phyloP scores from a whole-genome alignment of 257 asterid species.

The Handroanthus guayacan region DNA sequence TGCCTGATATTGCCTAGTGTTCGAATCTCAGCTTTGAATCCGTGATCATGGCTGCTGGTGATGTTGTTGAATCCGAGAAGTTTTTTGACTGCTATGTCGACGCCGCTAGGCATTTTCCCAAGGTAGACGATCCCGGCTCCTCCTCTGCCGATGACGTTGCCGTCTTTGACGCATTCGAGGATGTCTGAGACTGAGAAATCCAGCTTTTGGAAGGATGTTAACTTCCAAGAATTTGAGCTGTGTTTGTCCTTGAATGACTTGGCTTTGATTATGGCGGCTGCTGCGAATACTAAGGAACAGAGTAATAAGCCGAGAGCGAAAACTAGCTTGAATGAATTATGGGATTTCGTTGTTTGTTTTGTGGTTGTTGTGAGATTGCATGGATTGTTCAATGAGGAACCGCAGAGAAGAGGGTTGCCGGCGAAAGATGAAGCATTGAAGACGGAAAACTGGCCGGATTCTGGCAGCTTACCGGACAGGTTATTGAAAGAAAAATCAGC shows the following conservation, averaged over 20 bases:
- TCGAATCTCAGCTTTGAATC: conserved; percentile 81
- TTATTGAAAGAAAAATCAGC: conserved; percentile 94
- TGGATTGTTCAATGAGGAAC: conserved; percentile 64
- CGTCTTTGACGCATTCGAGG: conserved; percentile 86
- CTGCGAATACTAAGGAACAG: conserved; percentile 76
- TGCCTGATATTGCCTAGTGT: conserved; percentile 92
- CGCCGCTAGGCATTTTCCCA: conserved; percentile 75
- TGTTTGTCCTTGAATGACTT: conserved; percentile 68
- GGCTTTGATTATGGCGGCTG: conserved; percentile 78
- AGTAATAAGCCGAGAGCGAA: conserved; percentile 75
- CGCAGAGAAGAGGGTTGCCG: conserved; percentile 89
- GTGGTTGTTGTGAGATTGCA: conserved; percentile 51
- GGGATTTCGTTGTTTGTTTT: conserved; percentile 47
- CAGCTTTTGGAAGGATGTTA: conserved; percentile 86
- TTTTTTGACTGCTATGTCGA: conserved; percentile 86
- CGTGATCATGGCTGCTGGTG: conserved; percentile 77
- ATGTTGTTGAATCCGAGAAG: conserved; percentile 61
- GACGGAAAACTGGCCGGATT: conserved; percentile 80
- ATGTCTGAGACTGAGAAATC: conserved; percentile 75
- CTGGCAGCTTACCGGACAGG: conserved; percentile 83
- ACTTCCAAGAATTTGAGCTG: conserved; percentile 65
- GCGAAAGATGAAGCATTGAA: conserved; percentile 76
- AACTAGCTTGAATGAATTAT: conserved; percentile 68
- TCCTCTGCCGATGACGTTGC: conserved; percentile 91
- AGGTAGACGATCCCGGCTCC: conserved; percentile 96